Percentiles rank a stretch among this genome's conserved stretches.
Evolutionary conservation across 106 monocot species (phyloP).

Genomic region (Phalaenopsis aphrodite): DNA sequence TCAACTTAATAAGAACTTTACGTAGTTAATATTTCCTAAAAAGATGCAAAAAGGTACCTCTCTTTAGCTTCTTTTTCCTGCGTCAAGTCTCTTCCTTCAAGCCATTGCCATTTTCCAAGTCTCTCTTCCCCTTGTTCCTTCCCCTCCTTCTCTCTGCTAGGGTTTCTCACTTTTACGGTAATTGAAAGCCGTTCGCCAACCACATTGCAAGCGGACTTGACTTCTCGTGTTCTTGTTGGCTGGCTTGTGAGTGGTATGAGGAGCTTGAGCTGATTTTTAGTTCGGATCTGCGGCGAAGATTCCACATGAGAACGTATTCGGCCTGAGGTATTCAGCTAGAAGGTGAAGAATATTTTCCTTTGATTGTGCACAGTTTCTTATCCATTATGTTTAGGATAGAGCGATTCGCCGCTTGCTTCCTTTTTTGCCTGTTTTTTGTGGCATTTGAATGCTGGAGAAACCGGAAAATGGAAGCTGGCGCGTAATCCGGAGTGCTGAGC

Average conservation of each 20-base stretch:
- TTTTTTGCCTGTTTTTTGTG: neutral
- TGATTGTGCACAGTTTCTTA: neutral
- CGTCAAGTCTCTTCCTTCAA: neutral
- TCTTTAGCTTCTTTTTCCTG: neutral
- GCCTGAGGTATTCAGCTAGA: neutral
- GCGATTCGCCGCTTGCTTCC: neutral
- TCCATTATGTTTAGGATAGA: neutral
- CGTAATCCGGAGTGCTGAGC: neutral
- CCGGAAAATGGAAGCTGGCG: neutral
- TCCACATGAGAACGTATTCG: neutral
- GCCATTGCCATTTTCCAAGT: neutral
- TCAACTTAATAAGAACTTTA: no score
- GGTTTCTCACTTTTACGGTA: neutral
- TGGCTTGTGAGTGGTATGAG: neutral
- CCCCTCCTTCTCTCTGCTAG: neutral
- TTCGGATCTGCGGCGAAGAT: neutral
- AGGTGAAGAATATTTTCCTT: neutral
- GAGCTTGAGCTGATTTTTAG: neutral
- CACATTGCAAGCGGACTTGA: neutral
- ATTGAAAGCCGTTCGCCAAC: neutral
- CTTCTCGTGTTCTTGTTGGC: neutral
- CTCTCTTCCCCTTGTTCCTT: neutral
- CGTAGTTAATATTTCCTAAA: no score
- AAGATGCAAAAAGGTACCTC: neutral
- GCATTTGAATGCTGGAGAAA: neutral